Evolutionary conservation across 495 filamentous ascomycete species (phyloP), one percentile per base, ranked within the genome.

Genomic region (Penicillium canescens): DNA sequence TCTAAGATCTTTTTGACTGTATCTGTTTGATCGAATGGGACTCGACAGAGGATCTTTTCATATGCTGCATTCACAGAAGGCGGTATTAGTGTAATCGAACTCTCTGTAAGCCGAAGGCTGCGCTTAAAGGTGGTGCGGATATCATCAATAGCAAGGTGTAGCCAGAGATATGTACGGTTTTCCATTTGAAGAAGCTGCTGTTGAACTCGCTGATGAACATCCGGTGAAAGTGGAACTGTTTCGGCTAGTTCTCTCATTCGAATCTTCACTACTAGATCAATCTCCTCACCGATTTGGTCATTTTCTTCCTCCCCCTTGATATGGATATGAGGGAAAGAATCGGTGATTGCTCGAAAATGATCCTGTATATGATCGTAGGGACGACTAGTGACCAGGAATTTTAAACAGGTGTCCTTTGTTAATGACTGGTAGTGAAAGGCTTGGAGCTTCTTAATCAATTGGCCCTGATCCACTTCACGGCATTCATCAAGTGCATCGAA

Each of bases 371-470:
- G 14, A n/a, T 46, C 50, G 46, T 74, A 78, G n/a, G 73, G 75
- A 13, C 70, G 74, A 57, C 76, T 77, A 1, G 74, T 79, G 6
- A 78, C 52, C 0, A 78, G 54, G 34, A 78, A 72, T 55, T 75
- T 78, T 8, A 78, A 46, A 47, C 41, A 52, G 42, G 35, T 49
- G 14, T 40, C 41, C 26, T 60, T 18, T 31, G 9, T 43, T 12
- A 0, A 4, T 39, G 28, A 0, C 21, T 34, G 35, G 13, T 21
- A 7, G 23, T 60, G 11, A 44, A 62, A 51, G 0, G 24, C 3
- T 23, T 53, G 40, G 20, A 70, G 47, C 20, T 62, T 57, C 28
- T 66, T 2, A 45, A 73, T 59, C 1, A 75, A 48, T 34, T 50
- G 26, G 24, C 46, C 28, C 44, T 52, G 46, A 56, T 66, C 54